Percentiles rank a stretch among this genome's conserved stretches.
Conservation (phyloP, 208 protist genomes). For the Crithidia fasciculata region DNA sequence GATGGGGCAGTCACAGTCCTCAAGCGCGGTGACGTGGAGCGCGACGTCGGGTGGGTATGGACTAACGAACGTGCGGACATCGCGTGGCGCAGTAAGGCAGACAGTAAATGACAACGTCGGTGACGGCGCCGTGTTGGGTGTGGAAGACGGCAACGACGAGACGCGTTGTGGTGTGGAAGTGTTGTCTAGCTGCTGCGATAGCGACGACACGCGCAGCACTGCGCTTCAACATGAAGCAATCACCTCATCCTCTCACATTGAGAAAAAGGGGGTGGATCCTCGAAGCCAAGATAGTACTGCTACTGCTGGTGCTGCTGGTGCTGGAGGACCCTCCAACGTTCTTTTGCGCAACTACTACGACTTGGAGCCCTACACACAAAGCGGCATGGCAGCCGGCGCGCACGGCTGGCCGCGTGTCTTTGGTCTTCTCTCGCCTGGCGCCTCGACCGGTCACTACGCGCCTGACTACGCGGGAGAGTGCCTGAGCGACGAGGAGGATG, state of each 20-base stretch:
- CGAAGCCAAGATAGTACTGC: no score
- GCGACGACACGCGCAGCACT: no score
- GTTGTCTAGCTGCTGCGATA: no score
- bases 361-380: slow-evolving; percentile 26
- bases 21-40: not conserved
- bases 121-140: no score
- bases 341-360: slow-evolving; percentile 30
- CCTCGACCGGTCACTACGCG: not conserved
- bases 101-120: no score
- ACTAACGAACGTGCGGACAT: not conserved
- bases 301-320: no score
- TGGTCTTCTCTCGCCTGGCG: slow-evolving; percentile 26
- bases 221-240: no score
- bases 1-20: not conserved
- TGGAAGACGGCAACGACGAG: no score
- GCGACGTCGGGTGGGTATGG: not conserved
- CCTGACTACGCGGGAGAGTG: slow-evolving; percentile 3
- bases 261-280: no score
- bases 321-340: not conserved
- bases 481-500: not conserved
- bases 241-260: not conserved
- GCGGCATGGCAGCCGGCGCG: slow-evolving; percentile 38
- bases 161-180: no score
- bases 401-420: slow-evolving; percentile 54
- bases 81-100: not conserved